These are phyloP conservation scores for Earliella scabrosa DNA, from an alignment of 1,284 basidiomycete species.

Conservation along the genomic window DNA sequence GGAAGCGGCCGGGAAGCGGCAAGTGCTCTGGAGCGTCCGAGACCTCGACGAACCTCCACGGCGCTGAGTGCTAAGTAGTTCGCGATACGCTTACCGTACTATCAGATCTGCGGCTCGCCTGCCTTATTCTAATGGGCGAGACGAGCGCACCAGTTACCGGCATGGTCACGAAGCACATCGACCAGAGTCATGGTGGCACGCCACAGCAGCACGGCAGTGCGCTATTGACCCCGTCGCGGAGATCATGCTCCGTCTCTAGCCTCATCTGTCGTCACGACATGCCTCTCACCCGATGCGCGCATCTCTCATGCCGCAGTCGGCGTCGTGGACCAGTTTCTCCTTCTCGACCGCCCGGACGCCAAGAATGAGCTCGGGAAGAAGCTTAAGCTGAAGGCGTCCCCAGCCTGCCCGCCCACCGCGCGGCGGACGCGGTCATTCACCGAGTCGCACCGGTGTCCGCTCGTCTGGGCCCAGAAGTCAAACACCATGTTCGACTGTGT, in stretches of 20 bases:
- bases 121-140: not conserved
- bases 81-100: too few relatives aligned
- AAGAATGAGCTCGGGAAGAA: not conserved
- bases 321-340: slow-evolving; percentile 51
- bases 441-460: slow-evolving; percentile 52
- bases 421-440: slow-evolving; percentile 33
- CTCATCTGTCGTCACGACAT: not conserved
- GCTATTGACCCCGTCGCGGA: slow-evolving; percentile 45
- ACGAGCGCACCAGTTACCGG: slow-evolving; percentile 42
- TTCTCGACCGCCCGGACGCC: too few relatives aligned
- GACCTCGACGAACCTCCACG: slow-evolving; percentile 53
- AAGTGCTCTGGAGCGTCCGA: slow-evolving; percentile 31
- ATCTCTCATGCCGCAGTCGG: slow-evolving; percentile 38
- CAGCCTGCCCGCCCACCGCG: too few relatives aligned
- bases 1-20: slow-evolving; percentile 31
- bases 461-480: slow-evolving; percentile 53
- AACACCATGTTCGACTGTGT: slow-evolving; percentile 58
- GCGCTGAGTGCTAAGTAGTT: too few relatives aligned
- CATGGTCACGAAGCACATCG: slow-evolving; percentile 47
- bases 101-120: slow-evolving; percentile 14
- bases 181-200: slow-evolving; percentile 43
- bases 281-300: slow-evolving; percentile 27
- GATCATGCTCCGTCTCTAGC: slow-evolving; percentile 33
- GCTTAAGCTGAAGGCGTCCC: too few relatives aligned
- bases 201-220: slow-evolving; percentile 38